Evolutionary conservation across 352 stramenopile genomes (phyloP).

Genomic region (Phytophthora idaei): DNA sequence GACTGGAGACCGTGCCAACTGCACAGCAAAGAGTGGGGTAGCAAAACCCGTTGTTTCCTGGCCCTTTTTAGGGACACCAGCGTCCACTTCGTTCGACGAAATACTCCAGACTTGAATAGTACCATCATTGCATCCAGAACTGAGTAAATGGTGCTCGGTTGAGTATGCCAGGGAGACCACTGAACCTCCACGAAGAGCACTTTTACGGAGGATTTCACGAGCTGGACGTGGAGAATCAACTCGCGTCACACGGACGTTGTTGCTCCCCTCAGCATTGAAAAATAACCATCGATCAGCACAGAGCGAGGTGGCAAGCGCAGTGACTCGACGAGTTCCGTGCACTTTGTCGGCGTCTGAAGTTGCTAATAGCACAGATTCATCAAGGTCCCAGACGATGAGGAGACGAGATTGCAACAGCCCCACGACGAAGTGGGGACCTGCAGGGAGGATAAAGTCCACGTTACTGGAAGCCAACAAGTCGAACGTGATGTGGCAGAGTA

Average conservation of each 20-base stretch:
- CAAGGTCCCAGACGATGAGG: constrained; percentile 71
- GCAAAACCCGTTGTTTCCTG: constrained; percentile 33
- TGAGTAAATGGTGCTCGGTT: constrained; percentile 54
- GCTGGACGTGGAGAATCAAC: constrained; percentile 53
- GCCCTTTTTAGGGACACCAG: constrained; percentile 16
- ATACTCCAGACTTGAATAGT: constrained; percentile 70
- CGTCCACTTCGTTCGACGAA: constrained; percentile 50
- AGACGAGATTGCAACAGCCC: constrained; percentile 58
- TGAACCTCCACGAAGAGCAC: constrained; percentile 57
- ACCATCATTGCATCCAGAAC: constrained; percentile 67
- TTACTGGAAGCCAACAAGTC: constrained; percentile 51
- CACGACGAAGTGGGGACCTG: constrained; percentile 54
- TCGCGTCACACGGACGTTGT: constrained; percentile 68
- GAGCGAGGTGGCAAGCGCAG: constrained; percentile 56
- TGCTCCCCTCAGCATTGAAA: constrained; percentile 74
- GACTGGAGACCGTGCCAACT: constrained; percentile 48
- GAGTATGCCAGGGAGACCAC: constrained; percentile 63
- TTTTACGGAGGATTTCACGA: constrained; percentile 81
- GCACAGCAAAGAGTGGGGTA: constrained; percentile 39
- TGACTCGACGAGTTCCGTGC: constrained; percentile 54
- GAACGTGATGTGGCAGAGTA: constrained; percentile 67
- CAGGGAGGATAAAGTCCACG: constrained; percentile 58
- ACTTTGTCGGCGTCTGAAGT: constrained; percentile 70
- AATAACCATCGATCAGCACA: constrained; percentile 71
- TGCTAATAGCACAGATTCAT: constrained; percentile 61